Conservation (phyloP, 2,329 filamentous ascomycete genomes). For the Grosmannia clavigera region DNA sequence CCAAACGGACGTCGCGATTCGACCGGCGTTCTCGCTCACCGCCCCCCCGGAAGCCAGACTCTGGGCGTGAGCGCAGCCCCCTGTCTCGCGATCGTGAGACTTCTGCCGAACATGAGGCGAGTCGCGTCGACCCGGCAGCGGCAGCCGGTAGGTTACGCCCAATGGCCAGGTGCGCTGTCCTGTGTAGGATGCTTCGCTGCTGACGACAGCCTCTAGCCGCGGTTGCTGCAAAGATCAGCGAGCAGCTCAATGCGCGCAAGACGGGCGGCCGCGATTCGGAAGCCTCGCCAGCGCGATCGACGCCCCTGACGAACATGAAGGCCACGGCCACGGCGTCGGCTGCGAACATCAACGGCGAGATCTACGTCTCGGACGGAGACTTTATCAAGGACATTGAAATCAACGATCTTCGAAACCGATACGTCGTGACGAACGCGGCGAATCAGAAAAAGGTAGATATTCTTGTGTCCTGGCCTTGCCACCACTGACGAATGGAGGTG, state of each 20-base stretch:
- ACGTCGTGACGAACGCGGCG: slow-evolving; percentile 90
- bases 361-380: slow-evolving; percentile 93
- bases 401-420: slow-evolving; percentile 93
- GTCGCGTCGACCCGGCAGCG: slow-evolving; percentile 53
- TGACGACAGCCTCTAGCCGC: slow-evolving; percentile 43
- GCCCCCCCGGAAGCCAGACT: slow-evolving; percentile 51
- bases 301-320: slow-evolving; percentile 30
- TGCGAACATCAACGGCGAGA: slow-evolving; percentile 64
- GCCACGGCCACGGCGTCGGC: slow-evolving; percentile 25
- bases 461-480: slow-evolving; percentile 39
- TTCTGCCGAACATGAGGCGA: slow-evolving; percentile 25
- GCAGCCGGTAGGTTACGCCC: slow-evolving; percentile 52
- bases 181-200: background rate
- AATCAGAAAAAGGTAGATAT: slow-evolving; percentile 99
- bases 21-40: slow-evolving; percentile 87
- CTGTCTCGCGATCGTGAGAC: slow-evolving; percentile 34
- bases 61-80: slow-evolving; percentile 70
- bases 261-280: slow-evolving; percentile 87
- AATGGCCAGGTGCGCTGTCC: background rate
- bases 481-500: slow-evolving; percentile 15
- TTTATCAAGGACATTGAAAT: slow-evolving; percentile 99
- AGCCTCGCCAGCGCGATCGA: slow-evolving; percentile 64
- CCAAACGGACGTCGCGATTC: slow-evolving; percentile 66
- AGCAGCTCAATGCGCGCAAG: slow-evolving; percentile 72
- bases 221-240: slow-evolving; percentile 79